Evolutionary conservation across 2,329 filamentous ascomycete species (phyloP).

Genomic region (Tolypocladium paradoxum): DNA sequence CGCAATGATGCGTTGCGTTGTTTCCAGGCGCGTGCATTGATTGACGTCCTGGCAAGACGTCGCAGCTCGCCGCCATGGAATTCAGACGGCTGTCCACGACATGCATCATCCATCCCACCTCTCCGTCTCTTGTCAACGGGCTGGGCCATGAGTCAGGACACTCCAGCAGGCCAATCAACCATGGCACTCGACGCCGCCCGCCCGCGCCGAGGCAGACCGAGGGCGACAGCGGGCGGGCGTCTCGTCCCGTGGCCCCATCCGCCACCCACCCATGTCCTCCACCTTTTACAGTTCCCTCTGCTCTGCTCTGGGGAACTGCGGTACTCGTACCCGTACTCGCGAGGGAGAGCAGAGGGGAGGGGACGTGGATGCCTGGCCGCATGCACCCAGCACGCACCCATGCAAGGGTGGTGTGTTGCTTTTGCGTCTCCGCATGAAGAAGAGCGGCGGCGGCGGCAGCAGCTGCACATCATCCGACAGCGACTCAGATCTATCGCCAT

Average conservation of each 20-base stretch:
- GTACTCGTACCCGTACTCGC: no score
- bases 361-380: not conserved
- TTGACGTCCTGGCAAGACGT: not conserved
- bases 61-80: not conserved
- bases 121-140: not conserved
- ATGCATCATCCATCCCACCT: not conserved
- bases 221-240: not conserved
- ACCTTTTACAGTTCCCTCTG: no score
- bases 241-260: not conserved
- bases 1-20: not conserved
- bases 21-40: not conserved
- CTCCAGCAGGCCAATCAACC: not conserved
- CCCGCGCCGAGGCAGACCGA: not conserved
- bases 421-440: not conserved
- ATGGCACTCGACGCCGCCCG: not conserved
- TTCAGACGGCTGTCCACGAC: not conserved
- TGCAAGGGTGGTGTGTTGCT: not conserved
- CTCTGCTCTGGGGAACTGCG: no score
- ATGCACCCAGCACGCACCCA: not conserved
- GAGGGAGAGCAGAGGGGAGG: not conserved
- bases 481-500: slow-evolving; percentile 3
- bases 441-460: not conserved
- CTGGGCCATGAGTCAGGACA: not conserved
- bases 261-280: not conserved
- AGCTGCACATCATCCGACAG: slow-evolving; percentile 1